phyloP scores from a whole-genome alignment of 1,284 basidiomycete genomes.

The Boletus mariae region DNA sequence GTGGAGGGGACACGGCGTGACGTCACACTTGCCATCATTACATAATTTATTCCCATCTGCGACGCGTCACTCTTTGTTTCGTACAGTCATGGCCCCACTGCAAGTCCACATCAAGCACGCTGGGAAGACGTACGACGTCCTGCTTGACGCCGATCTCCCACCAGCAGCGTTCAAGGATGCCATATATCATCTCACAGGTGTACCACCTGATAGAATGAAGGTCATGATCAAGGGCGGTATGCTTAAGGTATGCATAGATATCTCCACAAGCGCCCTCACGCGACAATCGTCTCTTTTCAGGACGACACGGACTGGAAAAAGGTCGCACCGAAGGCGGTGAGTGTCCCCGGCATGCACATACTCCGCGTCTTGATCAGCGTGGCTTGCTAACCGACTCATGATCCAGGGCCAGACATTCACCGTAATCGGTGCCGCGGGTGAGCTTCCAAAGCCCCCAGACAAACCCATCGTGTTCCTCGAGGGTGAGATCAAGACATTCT shows the following conservation, averaged over 20 bases:
- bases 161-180: constrained; percentile 78
- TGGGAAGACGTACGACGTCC: constrained; percentile 70
- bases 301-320: constrained; percentile 86
- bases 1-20: constrained; percentile 19
- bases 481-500: constrained; percentile 38
- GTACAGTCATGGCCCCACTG: constrained; percentile 53
- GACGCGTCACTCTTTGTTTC: constrained; percentile 22
- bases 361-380: not conserved
- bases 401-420: constrained; percentile 72
- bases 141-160: constrained; percentile 67
- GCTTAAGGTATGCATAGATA: constrained; percentile 61
- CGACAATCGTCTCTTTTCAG: constrained; percentile 37
- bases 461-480: constrained; percentile 81
- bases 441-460: constrained; percentile 83
- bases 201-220: constrained; percentile 91
- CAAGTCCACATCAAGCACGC: constrained; percentile 87
- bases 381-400: not conserved
- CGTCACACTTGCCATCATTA: constrained; percentile 24
- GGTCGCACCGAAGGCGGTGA: constrained; percentile 74
- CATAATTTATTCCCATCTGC: constrained; percentile 30
- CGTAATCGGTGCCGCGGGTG: constrained; percentile 91
- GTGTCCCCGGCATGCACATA: constrained; percentile 21
- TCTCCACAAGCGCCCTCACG: not conserved
- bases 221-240: constrained; percentile 96
- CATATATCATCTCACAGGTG: constrained; percentile 79